Percentiles rank a stretch among this genome's conserved stretches.
These are phyloP conservation scores for Filobasidium floriforme DNA, from an alignment of 768 basidiomycete genomes.

Conservation along the genomic window DNA sequence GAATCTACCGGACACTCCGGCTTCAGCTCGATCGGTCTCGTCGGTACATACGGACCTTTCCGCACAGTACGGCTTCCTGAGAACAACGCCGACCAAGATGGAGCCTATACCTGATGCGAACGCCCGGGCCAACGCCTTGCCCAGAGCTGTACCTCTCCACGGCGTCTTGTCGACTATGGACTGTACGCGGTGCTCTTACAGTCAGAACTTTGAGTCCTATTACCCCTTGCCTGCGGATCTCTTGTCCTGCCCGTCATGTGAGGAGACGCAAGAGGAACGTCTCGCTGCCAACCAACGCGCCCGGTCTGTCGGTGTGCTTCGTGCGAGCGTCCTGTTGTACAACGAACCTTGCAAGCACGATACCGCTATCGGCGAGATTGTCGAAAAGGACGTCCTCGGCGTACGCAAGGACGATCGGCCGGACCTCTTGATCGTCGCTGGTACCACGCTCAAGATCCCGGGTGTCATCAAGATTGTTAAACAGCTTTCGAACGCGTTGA, in stretches of 20 bases:
- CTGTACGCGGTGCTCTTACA: constrained; percentile 71
- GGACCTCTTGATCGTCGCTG: constrained; percentile 79
- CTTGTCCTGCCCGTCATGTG: constrained; percentile 73
- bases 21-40: neutral
- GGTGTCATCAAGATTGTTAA: constrained; percentile 87
- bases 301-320: constrained; percentile 67
- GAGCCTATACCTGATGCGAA: neutral
- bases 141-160: constrained; percentile 81
- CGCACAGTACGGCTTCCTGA: neutral
- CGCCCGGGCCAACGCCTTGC: constrained; percentile 35
- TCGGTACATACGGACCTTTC: neutral
- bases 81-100: neutral
- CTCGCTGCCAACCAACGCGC: constrained; percentile 69
- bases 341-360: constrained; percentile 77
- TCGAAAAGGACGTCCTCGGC: constrained; percentile 71
- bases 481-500: constrained; percentile 67
- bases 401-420: constrained; percentile 51
- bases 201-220: constrained; percentile 59
- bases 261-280: constrained; percentile 60
- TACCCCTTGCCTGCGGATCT: constrained; percentile 56
- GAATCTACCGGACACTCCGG: neutral
- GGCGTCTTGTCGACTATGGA: constrained; percentile 72
- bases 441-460: constrained; percentile 78
- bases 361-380: constrained; percentile 74
- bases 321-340: constrained; percentile 83